Conservation (phyloP, 2,329 filamentous ascomycete species). For the Scytalidium lignicola region DNA sequence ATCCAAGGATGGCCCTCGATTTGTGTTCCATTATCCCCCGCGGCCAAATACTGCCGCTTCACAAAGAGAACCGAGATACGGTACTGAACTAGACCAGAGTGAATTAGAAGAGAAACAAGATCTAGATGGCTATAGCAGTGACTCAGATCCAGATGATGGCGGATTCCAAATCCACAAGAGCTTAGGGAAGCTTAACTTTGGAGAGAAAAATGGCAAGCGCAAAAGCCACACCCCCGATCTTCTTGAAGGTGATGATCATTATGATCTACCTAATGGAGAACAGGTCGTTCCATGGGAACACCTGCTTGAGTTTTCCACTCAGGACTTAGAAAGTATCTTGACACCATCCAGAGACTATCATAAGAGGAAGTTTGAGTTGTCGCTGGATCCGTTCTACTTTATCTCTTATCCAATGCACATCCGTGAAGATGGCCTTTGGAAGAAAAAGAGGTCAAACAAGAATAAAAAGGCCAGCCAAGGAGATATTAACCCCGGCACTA, state of each 20-base stretch:
- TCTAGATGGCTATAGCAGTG: slow-evolving; percentile 29
- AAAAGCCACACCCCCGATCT: slow-evolving; percentile 13
- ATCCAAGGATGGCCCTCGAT: slow-evolving; percentile 71
- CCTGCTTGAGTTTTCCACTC: slow-evolving; percentile 68
- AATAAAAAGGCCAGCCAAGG: slow-evolving; percentile 30
- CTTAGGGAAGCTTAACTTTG: slow-evolving; percentile 17
- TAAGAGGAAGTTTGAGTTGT: slow-evolving; percentile 77
- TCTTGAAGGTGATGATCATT: slow-evolving; percentile 33
- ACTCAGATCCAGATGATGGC: slow-evolving; percentile 45
- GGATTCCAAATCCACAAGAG: slow-evolving; percentile 33
- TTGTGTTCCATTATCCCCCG: slow-evolving; percentile 85
- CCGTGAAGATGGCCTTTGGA: slow-evolving; percentile 72
- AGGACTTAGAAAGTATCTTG: slow-evolving; percentile 73
- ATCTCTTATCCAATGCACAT: slow-evolving; percentile 81
- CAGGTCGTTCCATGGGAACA: slow-evolving; percentile 65
- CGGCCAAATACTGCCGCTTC: slow-evolving; percentile 36
- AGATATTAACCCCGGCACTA: slow-evolving; percentile 9
- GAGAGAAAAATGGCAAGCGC: slow-evolving; percentile 10
- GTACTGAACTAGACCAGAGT: slow-evolving; percentile 27
- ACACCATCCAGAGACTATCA: slow-evolving; percentile 72
- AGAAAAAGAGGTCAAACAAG: slow-evolving; percentile 49
- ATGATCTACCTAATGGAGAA: slow-evolving; percentile 49
- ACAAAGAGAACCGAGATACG: slow-evolving; percentile 19
- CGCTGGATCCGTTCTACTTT: slow-evolving; percentile 73
- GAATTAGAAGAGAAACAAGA: slow-evolving; percentile 11